These are phyloP conservation scores for Aegle marmelos DNA, from an alignment of 345 rosid genomes.

Conservation along the genomic window DNA sequence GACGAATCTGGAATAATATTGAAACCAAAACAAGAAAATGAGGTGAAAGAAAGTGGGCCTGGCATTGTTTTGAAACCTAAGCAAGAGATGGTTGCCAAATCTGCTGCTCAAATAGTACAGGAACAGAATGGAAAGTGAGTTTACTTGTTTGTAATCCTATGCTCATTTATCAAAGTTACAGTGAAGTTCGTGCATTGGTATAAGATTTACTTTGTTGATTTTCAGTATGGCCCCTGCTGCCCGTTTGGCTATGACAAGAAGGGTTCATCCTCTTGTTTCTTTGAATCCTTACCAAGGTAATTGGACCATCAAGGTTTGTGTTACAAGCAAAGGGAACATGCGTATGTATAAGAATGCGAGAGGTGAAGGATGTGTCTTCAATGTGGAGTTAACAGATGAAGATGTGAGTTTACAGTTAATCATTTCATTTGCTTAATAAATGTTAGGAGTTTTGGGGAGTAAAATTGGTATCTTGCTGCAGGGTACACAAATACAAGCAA, in stretches of 20 bases:
- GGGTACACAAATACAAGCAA: constrained; percentile 96
- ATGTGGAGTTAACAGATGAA: constrained; percentile 90
- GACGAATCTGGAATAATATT: constrained; percentile 22
- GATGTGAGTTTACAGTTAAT: constrained; percentile 50
- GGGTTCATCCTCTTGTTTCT: constrained; percentile 90
- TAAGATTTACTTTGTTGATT: background rate
- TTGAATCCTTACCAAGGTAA: constrained; percentile 95
- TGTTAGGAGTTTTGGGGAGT: background rate
- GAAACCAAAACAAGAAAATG: constrained; percentile 51
- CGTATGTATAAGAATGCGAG: constrained; percentile 80
- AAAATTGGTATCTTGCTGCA: constrained; percentile 15
- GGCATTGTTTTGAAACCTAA: constrained; percentile 66
- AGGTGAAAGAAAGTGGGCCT: constrained; percentile 21
- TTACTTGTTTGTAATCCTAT: background rate
- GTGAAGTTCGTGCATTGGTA: background rate
- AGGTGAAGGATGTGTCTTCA: constrained; percentile 96
- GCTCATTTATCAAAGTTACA: background rate
- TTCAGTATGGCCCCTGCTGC: constrained; percentile 80
- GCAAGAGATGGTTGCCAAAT: constrained; percentile 60
- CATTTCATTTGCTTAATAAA: background rate
- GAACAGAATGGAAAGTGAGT: constrained; percentile 76
- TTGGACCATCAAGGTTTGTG: constrained; percentile 91
- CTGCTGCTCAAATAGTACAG: constrained; percentile 77
- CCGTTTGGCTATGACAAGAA: constrained; percentile 81
- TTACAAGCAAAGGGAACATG: constrained; percentile 84